A percentile compares a stretch with the other conserved stretches of the same genome.
These are phyloP conservation scores for Tetrapisispora taiwanensis DNA, from an alignment of 805 yeast species.

Conservation along the genomic window DNA sequence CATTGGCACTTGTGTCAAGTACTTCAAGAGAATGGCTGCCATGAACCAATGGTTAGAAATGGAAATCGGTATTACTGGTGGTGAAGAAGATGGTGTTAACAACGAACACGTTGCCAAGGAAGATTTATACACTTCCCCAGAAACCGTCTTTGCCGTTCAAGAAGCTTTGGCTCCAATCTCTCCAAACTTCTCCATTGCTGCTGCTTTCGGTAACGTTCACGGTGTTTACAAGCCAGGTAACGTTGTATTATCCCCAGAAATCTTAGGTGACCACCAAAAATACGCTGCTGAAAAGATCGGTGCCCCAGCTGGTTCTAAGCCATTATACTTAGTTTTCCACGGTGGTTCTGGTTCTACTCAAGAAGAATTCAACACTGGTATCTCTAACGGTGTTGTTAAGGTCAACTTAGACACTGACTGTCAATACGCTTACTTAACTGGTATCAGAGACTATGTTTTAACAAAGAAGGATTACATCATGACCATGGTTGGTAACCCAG, in stretches of 20 bases:
- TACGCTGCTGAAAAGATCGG: constrained; percentile 66
- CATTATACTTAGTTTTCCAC: constrained; percentile 97
- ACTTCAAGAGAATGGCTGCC: constrained; percentile 89
- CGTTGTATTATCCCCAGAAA: constrained; percentile 83
- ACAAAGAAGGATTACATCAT: constrained; percentile 89
- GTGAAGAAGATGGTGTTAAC: constrained; percentile 99
- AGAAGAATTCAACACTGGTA: constrained; percentile 84
- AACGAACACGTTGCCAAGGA: constrained; percentile 87
- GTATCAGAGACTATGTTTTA: constrained; percentile 96
- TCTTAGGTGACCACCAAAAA: constrained; percentile 91
- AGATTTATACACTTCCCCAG: constrained; percentile 86
- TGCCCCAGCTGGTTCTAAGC: constrained; percentile 41
- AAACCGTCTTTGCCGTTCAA: constrained; percentile 86
- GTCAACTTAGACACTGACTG: constrained; percentile 99
- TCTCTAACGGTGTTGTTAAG: constrained; percentile 91
- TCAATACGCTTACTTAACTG: constrained; percentile 93
- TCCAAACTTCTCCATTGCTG: constrained; percentile 98
- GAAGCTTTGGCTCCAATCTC: constrained; percentile 82
- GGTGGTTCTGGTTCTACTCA: constrained; percentile 99
- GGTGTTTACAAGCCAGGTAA: constrained; percentile 97
- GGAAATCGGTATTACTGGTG: constrained; percentile 99
- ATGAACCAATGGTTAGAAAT: constrained; percentile 97
- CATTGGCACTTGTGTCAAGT: constrained; percentile 87
- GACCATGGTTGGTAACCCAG: constrained; percentile 96
- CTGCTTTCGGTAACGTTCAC: constrained; percentile 98